Evolutionary conservation across 208 protist genomes (phyloP), one percentile per base, ranked within the genome.

Genomic region (Trypanosoma avium): DNA sequence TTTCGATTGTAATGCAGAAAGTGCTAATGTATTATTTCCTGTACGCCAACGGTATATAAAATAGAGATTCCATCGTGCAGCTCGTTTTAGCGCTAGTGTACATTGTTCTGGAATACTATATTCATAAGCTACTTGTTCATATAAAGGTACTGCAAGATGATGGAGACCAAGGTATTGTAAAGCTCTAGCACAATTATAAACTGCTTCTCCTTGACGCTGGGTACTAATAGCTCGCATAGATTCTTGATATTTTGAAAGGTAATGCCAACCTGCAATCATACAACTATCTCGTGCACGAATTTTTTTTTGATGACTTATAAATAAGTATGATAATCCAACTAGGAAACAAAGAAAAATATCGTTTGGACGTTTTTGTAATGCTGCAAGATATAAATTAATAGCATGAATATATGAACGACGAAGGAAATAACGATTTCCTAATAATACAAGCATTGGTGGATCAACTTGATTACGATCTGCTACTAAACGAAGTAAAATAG

Each of bases 181-280:
- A 21, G 81, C 81, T 36, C 87, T 72, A 3, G 87, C 90, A n/a
- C 75, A 68, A 80, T 96, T 96, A 78, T 94, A 96, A 13, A 90
- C 61, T 7, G 81, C 80, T 78, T 96, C 90, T 12, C 86, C 90
- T 0, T 61, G 67, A 21, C 76, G 64, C 19, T 60, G 30, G 15
- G 79, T 62, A 46, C 79, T 80, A 45, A 84, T 21, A 7, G 76
- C 70, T 13, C 79, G 66, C 33, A 82, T 54, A 30, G 86, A 64
- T 15, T 70, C 72, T 62, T 90, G 85, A 59, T 96, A 96, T 24
- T 53, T 77, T 3, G 54, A 65, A 27, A 96, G 59, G 70, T 93
- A 96, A 71, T 89, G 81, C 53, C 84, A 74, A 9, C 73, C 90
- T 5, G 86, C 82, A 40, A 86, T 79, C 61, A 93, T 79, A 68